Percentiles rank a stretch among this genome's conserved stretches.
These are phyloP conservation scores for Knufia petricola DNA, from an alignment of 2,329 filamentous ascomycete genomes.

Conservation along the genomic window DNA sequence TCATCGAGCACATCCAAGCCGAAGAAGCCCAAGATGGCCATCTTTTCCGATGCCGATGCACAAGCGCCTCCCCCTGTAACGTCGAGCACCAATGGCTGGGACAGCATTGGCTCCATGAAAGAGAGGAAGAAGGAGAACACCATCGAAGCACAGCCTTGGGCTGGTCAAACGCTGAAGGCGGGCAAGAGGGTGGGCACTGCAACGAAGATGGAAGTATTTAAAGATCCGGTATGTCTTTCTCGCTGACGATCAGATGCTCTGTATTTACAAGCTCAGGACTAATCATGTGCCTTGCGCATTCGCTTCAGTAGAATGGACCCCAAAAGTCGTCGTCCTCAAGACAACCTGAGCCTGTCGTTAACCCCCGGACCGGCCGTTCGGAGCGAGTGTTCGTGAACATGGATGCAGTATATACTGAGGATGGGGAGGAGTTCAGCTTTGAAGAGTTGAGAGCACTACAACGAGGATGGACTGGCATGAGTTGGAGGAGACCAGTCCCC, in stretches of 20 bases:
- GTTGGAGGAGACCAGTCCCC: constrained; percentile 38
- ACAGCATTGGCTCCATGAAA: constrained; percentile 75
- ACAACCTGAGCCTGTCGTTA: constrained; percentile 71
- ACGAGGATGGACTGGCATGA: constrained; percentile 54
- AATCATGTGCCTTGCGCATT: constrained; percentile 51
- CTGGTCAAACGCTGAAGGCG: constrained; percentile 77
- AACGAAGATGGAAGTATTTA: constrained; percentile 85
- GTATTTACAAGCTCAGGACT: constrained; percentile 95
- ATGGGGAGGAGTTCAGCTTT: constrained; percentile 71
- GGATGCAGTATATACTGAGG: constrained; percentile 71
- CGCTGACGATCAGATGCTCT: constrained; percentile 35
- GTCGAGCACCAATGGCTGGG: constrained; percentile 66
- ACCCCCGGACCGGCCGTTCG: constrained; percentile 69
- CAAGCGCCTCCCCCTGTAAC: constrained; percentile 48
- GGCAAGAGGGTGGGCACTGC: constrained; percentile 69
- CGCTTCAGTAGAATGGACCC: constrained; percentile 31
- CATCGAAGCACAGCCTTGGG: constrained; percentile 80
- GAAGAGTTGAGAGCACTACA: constrained; percentile 78
- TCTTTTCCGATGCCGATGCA: constrained; percentile 73
- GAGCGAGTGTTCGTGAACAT: constrained; percentile 85
- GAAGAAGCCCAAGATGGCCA: constrained; percentile 74
- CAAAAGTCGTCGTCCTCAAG: constrained; percentile 50
- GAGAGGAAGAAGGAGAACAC: constrained; percentile 92
- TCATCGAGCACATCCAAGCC: constrained; percentile 38
- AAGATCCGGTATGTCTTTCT: constrained; percentile 74